Evolutionary conservation across 495 filamentous ascomycete genomes (phyloP).

Genomic region (Penicillium paxilli): DNA sequence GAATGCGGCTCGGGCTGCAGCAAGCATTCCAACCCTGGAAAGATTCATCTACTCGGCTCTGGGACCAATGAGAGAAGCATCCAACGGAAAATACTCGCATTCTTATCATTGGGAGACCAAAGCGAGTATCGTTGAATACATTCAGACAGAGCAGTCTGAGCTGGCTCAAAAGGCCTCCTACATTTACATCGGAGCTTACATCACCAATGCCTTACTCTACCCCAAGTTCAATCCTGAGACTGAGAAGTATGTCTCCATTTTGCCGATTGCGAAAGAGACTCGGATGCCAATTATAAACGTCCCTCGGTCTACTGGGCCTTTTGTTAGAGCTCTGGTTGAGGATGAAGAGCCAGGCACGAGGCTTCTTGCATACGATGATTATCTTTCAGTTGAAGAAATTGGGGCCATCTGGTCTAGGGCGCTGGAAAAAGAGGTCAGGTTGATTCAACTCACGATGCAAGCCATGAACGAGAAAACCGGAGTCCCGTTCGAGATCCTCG

Average conservation of each 20-base stretch:
- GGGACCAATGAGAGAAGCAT: slow-evolving; percentile 28
- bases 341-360: slow-evolving; percentile 36
- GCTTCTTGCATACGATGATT: slow-evolving; percentile 44
- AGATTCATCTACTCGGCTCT: slow-evolving; percentile 46
- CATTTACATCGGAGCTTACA: slow-evolving; percentile 35
- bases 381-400: slow-evolving; percentile 28
- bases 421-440: slow-evolving; percentile 28
- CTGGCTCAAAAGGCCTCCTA: slow-evolving; percentile 30
- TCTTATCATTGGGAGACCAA: slow-evolving; percentile 43
- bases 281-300: slow-evolving; percentile 41
- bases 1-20: slow-evolving; percentile 50
- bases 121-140: slow-evolving; percentile 36
- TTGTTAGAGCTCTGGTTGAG: slow-evolving; percentile 43
- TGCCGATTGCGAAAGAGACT: slow-evolving; percentile 22
- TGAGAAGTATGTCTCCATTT: slow-evolving; percentile 24
- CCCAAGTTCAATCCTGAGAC: slow-evolving; percentile 26
- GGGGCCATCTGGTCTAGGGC: slow-evolving; percentile 31
- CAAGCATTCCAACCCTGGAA: slow-evolving; percentile 43
- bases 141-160: slow-evolving; percentile 23
- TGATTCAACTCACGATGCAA: slow-evolving; percentile 27
- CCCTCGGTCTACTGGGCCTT: slow-evolving; percentile 35
- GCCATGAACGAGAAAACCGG: slow-evolving; percentile 34
- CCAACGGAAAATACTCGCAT: slow-evolving; percentile 36
- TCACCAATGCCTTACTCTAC: slow-evolving; percentile 31
- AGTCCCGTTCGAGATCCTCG: slow-evolving; percentile 37